Conservation (phyloP, 495 filamentous ascomycete species). For the Copromyces sp. region DNA sequence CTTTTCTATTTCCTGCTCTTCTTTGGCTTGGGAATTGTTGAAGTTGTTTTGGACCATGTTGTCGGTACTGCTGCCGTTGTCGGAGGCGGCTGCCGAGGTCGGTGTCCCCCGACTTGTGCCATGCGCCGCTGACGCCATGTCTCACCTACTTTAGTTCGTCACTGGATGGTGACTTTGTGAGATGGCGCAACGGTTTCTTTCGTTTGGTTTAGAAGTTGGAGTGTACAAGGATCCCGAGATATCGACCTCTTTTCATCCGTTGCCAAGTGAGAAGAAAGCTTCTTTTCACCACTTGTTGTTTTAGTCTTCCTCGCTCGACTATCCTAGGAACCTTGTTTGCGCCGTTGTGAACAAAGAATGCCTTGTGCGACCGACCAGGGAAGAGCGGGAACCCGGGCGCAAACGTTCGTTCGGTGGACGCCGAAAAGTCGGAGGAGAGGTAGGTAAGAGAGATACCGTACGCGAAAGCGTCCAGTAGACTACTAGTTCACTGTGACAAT, state of each 20-base stretch:
- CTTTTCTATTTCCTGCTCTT: background rate
- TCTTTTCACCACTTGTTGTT: background rate
- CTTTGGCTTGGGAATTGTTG: background rate
- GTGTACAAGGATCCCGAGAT: background rate
- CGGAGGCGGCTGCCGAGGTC: background rate
- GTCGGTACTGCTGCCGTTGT: background rate
- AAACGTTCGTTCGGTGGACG: background rate
- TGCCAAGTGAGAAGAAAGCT: background rate
- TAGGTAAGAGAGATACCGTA: background rate
- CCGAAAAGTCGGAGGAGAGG: background rate
- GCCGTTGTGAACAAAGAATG: background rate
- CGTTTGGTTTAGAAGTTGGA: background rate
- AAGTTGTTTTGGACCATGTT: background rate
- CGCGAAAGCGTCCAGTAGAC: background rate
- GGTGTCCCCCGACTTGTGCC: background rate
- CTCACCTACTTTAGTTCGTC: background rate
- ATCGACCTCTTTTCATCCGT: background rate
- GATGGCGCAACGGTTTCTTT: background rate
- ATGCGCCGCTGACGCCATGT: background rate
- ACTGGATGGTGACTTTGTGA: background rate
- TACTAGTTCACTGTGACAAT: background rate
- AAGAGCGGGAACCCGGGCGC: background rate
- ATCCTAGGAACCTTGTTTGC: background rate
- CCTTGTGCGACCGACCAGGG: background rate
- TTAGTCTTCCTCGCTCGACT: background rate